phyloP scores from a whole-genome alignment of 495 filamentous ascomycete species.

The Evernia prunastri region DNA sequence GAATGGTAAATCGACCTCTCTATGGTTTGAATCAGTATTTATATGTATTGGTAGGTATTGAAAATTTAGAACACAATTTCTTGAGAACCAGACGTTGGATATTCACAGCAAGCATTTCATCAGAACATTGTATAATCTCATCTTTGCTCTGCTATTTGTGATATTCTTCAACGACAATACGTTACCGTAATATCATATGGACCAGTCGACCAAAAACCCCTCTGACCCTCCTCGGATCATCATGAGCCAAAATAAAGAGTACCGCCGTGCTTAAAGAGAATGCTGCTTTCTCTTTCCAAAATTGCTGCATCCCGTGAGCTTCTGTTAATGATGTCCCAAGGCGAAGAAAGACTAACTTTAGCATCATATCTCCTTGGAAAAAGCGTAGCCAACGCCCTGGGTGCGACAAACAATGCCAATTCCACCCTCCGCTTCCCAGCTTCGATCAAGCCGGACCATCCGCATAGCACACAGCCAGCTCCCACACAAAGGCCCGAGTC shows the following conservation, averaged over 20 bases:
- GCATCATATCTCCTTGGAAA: constrained; percentile 67
- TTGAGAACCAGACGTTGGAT: neutral
- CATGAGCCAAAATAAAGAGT: constrained; percentile 63
- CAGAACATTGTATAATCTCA: neutral
- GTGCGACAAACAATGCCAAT: constrained; percentile 78
- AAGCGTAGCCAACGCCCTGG: constrained; percentile 69
- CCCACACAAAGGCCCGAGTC: constrained; percentile 68
- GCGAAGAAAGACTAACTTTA: constrained; percentile 39
- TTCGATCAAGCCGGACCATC: constrained; percentile 80
- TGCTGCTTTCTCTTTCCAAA: constrained; percentile 66
- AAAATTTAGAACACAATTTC: too few species aligned
- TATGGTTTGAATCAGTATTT: neutral
- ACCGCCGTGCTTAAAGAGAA: constrained; percentile 72
- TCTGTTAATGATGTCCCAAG: neutral
- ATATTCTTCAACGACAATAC: neutral
- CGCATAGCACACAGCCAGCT: constrained; percentile 70
- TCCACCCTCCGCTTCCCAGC: constrained; percentile 63
- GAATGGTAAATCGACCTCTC: constrained; percentile 1
- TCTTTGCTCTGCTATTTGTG: neutral
- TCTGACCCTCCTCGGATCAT: constrained; percentile 59
- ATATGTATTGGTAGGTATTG: neutral
- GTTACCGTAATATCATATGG: constrained; percentile 14
- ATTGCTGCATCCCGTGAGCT: constrained; percentile 41
- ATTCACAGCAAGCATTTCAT: neutral
- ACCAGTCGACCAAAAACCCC: constrained; percentile 57